Evolutionary conservation across 192 early-diverging fungal genomes (phyloP), one percentile per base, ranked within the genome.

Genomic region (Rhizophagus prolifer): DNA sequence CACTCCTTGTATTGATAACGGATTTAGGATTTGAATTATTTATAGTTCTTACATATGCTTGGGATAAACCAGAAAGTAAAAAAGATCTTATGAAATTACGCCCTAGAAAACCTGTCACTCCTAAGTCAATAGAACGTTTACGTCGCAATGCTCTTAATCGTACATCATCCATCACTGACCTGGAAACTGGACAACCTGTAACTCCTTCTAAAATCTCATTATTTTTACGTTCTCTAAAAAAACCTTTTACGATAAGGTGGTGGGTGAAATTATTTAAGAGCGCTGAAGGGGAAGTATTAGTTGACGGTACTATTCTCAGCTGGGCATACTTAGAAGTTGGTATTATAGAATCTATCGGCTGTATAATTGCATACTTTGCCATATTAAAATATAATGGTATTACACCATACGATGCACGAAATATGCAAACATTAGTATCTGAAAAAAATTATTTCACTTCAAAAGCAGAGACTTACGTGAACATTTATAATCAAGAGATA

Each of bases 1-100:
- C 95, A 59, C 92, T 98, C 78, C 87, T 94, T 78, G 95, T 98
- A 77, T 82, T 98, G 72, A 88, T 94, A 25, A 92, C 94, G 38
- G 97, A 98, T 87, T 89, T 98, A 50, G 97, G 97, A n/a, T 98
- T 95, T 83, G 97, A 98, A 85, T 78, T 98, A 72, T 87, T 94
- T 70, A 84, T 89, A 26, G 94, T 95, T 6, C 85, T 98, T 63
- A 88, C 92, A 16, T 97, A 91, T 82, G 97, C 97, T 16, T 98
- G 92, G 91, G 97, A 98, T 83, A 88, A 88, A 41, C 85, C 95
- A 19, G 97, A 98, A 86, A 85, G 89, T 6, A 78, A 71, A 63
- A 86, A 76, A 25, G 89, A 89, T 47, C 82, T 97, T 78, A 98
- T 98, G 97, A 93, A 90, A 81, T 82, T 97, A 68, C 89, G 86